Conservation (phyloP, 2,329 filamentous ascomycete species). For the Chaetomium sp. region DNA sequence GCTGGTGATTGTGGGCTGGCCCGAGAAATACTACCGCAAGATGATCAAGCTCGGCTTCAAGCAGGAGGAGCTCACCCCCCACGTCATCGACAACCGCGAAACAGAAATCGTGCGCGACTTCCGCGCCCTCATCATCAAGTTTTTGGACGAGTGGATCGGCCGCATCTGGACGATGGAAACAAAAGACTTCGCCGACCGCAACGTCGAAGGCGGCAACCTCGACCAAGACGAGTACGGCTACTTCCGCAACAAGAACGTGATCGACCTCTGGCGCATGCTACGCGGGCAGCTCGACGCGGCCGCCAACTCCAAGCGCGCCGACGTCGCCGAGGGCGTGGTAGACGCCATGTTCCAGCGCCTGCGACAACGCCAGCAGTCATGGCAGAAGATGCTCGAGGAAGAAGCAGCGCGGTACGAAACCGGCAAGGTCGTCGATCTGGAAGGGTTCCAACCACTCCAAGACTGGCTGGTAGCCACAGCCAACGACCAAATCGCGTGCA, state of each 20-base stretch:
- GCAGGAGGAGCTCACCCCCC: constrained; percentile 69
- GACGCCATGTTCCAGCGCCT: constrained; percentile 92
- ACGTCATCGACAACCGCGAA: constrained; percentile 86
- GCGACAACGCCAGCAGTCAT: constrained; percentile 72
- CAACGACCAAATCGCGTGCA: constrained; percentile 97
- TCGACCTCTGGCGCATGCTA: constrained; percentile 96
- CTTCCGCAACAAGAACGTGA: constrained; percentile 84
- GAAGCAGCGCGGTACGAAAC: constrained; percentile 70
- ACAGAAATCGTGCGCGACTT: constrained; percentile 89
- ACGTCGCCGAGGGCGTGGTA: constrained; percentile 90
- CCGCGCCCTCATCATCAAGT: constrained; percentile 88
- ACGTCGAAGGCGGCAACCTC: constrained; percentile 65
- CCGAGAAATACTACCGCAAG: constrained; percentile 91
- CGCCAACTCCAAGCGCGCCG: constrained; percentile 73
- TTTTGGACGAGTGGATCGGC: constrained; percentile 96
- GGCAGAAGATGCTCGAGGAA: constrained; percentile 82
- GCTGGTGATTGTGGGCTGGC: constrained; percentile 89
- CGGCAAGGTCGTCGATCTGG: constrained; percentile 47
- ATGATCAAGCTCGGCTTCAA: constrained; percentile 84
- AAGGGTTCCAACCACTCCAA: constrained; percentile 71
- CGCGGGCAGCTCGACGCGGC: constrained; percentile 86
- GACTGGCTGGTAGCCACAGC: constrained; percentile 97
- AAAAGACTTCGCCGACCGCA: constrained; percentile 72
- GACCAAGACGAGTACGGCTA: constrained; percentile 85
- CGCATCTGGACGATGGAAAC: constrained; percentile 79